Evolutionary conservation across 257 asterid genomes (phyloP), one percentile per base, ranked within the genome.

Genomic region (Nicotiana knightiana): DNA sequence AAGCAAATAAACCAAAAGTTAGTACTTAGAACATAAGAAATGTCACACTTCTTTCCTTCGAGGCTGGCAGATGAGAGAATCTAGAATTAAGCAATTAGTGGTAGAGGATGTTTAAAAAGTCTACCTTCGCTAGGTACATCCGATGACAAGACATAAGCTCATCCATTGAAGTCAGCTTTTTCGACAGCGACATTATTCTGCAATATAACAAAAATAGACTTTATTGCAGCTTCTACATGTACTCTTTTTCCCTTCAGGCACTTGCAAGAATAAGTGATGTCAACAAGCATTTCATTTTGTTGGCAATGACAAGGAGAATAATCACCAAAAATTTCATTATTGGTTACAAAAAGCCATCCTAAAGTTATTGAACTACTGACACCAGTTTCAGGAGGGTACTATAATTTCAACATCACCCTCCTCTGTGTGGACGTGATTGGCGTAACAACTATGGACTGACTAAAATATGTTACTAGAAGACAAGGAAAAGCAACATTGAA

Each of bases 161-260:
- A 67, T 94, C 95, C 93, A 93, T 90, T 46, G 88, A 75, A n/a
- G 92, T 90, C 48, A 96, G 88, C 89, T 94, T 96, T 86, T 88
- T 91, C 0, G 98, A 96, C 71, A 94, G 88, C 82, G 33, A 87
- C 96, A 94, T 94, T 75, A 92, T 87, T 89, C 99, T 96, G 97
- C 81, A 86, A 64, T 5, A 16, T 28, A 64, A 12, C 30, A 9
- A 64, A 64, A 28, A 48, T 67, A 26, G 66, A 61, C 32, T n/a
- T 16, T 57, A 17, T 57, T 57, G 63, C 63, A 57, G 63, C 63
- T 5, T 57, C 63, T 57, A 57, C 4, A 18, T 57, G 26, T 57
- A 57, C 26, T 57, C 18, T 53, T 53, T 53, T 53, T 13, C 17
- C 57, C 18, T 57, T 16, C 62, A 17, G 6, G 63, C 63, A 57